phyloP scores from a whole-genome alignment of 106 monocot species.

The Allium sativum region DNA sequence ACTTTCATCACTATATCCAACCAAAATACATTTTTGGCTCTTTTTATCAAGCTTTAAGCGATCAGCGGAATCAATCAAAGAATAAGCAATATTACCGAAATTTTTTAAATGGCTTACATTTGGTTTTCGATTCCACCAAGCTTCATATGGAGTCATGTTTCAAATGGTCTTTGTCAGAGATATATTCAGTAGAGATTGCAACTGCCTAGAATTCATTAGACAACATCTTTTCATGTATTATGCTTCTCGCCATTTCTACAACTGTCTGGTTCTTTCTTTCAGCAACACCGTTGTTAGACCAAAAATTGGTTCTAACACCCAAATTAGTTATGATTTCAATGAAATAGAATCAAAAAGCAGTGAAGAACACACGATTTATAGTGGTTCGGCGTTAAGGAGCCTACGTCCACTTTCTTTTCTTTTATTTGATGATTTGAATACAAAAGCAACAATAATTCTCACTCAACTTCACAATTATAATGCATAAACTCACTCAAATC shows the following conservation, averaged over 20 bases:
- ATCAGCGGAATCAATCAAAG: constrained; percentile 4
- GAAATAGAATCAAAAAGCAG: too few relatives aligned
- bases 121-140: constrained; percentile 5
- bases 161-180: constrained; percentile 8
- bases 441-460: too few relatives aligned
- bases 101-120: constrained; percentile 6
- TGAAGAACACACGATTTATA: too few relatives aligned
- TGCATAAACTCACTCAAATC: too few relatives aligned
- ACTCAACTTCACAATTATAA: too few relatives aligned
- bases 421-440: too few relatives aligned
- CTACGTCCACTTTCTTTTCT: too few relatives aligned
- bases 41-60: constrained; percentile 12
- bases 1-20: constrained; percentile 12
- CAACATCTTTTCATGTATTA: constrained; percentile 2
- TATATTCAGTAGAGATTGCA: constrained; percentile 2
- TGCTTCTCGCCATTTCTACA: constrained; percentile 12
- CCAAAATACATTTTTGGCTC: constrained; percentile 17
- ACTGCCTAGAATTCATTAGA: constrained; percentile 14
- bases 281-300: too few relatives aligned
- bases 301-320: too few relatives aligned
- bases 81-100: constrained; percentile 20
- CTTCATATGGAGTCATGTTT: constrained; percentile 21
- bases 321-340: too few relatives aligned
- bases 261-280: constrained; percentile 10
- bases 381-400: too few relatives aligned